phyloP scores from a whole-genome alignment of 805 yeast species.

The Teunomyces gatunensis region DNA sequence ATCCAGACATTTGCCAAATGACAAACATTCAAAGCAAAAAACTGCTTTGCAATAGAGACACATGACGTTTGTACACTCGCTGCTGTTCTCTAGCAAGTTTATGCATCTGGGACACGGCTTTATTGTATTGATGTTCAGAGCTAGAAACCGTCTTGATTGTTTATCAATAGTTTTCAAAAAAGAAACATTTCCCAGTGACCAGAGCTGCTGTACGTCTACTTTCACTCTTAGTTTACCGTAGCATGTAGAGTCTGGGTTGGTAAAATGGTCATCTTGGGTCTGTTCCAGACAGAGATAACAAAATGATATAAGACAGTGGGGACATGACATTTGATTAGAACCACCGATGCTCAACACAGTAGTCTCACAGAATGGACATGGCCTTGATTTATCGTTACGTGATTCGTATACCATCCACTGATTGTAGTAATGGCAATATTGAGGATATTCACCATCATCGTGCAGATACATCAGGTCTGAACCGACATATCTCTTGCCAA shows the following conservation, averaged over 20 bases:
- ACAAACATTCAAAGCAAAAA: neutral
- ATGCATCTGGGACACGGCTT: constrained; percentile 1
- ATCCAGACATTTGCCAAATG: neutral
- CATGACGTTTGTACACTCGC: neutral
- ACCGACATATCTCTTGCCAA: neutral
- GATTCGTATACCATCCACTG: neutral
- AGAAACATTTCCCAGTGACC: neutral
- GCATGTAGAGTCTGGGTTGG: neutral
- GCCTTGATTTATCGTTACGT: neutral
- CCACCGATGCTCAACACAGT: neutral
- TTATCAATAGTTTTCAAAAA: neutral
- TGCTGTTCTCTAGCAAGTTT: neutral
- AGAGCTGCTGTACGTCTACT: neutral
- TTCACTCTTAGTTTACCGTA: neutral
- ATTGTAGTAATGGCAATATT: neutral
- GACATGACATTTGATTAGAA: neutral
- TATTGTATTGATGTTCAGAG: neutral
- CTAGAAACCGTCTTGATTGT: neutral
- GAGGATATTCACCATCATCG: neutral
- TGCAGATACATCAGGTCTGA: neutral
- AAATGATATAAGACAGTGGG: neutral
- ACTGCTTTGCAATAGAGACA: neutral
- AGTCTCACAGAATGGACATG: neutral
- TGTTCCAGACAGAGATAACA: neutral
- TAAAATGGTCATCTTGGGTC: neutral